phyloP scores from a whole-genome alignment of 148 eudicot species.

The Fallopia convolvulus region DNA sequence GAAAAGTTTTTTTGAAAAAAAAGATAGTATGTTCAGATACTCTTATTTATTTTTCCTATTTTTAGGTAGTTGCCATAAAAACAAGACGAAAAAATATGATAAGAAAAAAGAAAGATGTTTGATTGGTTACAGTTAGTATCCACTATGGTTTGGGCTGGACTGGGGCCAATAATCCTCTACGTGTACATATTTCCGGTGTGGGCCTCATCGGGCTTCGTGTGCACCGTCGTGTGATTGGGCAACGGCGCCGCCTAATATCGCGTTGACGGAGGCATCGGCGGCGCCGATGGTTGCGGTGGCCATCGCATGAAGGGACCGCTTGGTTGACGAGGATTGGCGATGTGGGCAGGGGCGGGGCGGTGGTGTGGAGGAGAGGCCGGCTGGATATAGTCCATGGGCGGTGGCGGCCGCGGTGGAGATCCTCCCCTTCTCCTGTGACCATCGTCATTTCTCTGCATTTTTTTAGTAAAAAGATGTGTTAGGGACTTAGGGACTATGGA shows the following conservation, averaged over 20 bases:
- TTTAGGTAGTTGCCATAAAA: neutral
- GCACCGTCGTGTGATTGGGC: constrained; percentile 15
- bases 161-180: constrained; percentile 14
- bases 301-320: constrained; percentile 3
- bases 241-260: constrained; percentile 12
- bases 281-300: constrained; percentile 30
- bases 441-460: neutral
- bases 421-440: neutral
- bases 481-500: too few relatives aligned
- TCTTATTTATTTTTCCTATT: neutral
- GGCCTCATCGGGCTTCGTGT: constrained; percentile 20
- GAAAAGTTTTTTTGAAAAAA: too few relatives aligned
- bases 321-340: constrained; percentile 10
- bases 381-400: neutral
- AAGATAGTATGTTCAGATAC: neutral
- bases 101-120: neutral
- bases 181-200: constrained; percentile 27
- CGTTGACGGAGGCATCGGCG: constrained; percentile 25
- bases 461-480: neutral
- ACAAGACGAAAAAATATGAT: neutral
- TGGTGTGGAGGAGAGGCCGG: constrained; percentile 19
- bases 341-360: constrained; percentile 1
- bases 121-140: neutral
- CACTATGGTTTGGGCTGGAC: constrained; percentile 15
- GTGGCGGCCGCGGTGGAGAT: neutral